Conservation (phyloP, 306 rosid genomes). For the Casuarina cunninghamiana region DNA sequence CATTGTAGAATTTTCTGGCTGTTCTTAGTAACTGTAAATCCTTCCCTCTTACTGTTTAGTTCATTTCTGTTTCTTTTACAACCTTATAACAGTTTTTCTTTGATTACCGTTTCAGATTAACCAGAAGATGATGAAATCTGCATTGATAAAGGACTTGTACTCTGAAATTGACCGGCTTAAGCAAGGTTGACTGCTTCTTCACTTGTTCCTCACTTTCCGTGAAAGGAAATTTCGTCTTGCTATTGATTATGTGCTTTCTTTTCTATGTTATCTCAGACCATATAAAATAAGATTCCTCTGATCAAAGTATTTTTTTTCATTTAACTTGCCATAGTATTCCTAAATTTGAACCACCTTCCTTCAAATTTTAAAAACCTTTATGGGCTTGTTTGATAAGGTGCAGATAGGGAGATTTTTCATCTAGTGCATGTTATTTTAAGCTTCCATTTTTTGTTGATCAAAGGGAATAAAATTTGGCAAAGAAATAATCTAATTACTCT, state of each 20-base stretch:
- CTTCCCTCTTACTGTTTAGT: constrained; percentile 1
- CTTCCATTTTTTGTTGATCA: neutral
- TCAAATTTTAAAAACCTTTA: neutral
- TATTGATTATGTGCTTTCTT: neutral
- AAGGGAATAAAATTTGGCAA: neutral
- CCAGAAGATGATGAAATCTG: constrained; percentile 99
- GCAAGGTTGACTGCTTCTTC: constrained; percentile 65
- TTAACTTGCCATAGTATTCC: neutral
- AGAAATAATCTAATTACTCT: neutral
- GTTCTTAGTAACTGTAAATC: neutral
- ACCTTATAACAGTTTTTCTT: constrained; percentile 30
- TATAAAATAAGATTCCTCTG: neutral
- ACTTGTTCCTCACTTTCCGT: constrained; percentile 16
- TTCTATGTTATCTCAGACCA: neutral
- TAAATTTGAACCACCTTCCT: neutral
- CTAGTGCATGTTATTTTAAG: neutral
- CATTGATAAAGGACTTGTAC: constrained; percentile 93
- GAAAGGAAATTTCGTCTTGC: neutral
- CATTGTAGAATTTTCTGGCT: constrained; percentile 17
- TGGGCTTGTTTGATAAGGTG: neutral
- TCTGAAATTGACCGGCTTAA: constrained; percentile 93
- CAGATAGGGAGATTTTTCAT: neutral
- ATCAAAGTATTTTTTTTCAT: neutral
- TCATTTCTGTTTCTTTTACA: neutral
- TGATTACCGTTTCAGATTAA: constrained; percentile 62